Evolutionary conservation across 2,329 filamentous ascomycete genomes (phyloP).

Genomic region (Monilinia aucupariae): DNA sequence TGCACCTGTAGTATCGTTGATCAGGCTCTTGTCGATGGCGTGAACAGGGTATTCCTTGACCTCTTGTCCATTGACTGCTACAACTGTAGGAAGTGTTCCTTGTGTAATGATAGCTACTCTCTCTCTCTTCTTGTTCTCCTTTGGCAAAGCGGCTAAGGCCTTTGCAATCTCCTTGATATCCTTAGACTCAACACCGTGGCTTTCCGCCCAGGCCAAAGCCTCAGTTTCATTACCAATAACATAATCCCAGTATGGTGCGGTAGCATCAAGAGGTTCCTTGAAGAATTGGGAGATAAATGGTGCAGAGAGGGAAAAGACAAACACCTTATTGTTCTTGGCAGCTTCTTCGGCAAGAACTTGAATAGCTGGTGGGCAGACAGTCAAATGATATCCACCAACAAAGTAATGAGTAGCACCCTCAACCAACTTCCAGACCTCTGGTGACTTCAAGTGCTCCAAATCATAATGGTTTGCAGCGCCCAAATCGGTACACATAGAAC

Average conservation of each 20-base stretch:
- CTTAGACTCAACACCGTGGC: constrained; percentile 67
- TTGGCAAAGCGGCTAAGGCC: constrained; percentile 79
- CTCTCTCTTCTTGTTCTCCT: constrained; percentile 81
- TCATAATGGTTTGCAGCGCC: constrained; percentile 97
- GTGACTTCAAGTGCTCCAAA: constrained; percentile 83
- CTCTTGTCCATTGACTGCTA: constrained; percentile 67
- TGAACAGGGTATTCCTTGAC: constrained; percentile 78
- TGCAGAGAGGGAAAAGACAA: constrained; percentile 86
- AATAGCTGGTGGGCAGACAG: constrained; percentile 87
- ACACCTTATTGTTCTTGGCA: constrained; percentile 80
- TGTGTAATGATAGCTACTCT: constrained; percentile 90
- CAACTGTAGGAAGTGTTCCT: constrained; percentile 83
- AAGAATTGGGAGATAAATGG: constrained; percentile 98
- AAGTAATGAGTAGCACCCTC: constrained; percentile 87
- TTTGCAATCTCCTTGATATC: constrained; percentile 82
- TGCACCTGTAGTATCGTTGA: constrained; percentile 94
- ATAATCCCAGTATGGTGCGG: constrained; percentile 89
- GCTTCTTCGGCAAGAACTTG: constrained; percentile 87
- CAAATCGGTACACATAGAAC: constrained; percentile 90
- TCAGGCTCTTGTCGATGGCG: constrained; percentile 68
- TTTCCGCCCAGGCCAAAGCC: constrained; percentile 79
- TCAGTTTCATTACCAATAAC: constrained; percentile 97
- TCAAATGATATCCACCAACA: constrained; percentile 95
- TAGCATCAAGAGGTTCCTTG: constrained; percentile 87
- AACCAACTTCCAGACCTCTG: constrained; percentile 86